These are phyloP conservation scores for Exophiala phaeomuriformis DNA, from an alignment of 2,329 filamentous ascomycete species.

Conservation along the genomic window DNA sequence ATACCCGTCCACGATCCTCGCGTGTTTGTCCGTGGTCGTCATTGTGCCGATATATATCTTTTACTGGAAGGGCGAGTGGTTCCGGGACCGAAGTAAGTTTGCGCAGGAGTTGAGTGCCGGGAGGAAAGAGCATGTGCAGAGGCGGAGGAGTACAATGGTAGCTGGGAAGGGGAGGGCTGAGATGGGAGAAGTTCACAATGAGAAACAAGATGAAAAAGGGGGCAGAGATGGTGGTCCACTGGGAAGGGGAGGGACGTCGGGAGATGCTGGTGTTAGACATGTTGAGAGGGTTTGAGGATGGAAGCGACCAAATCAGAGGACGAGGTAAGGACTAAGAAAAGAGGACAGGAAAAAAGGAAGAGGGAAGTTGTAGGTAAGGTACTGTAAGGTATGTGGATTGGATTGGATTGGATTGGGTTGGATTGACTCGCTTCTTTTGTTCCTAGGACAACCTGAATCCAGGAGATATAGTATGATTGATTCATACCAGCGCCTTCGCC, in stretches of 20 bases:
- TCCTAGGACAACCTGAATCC: too few relatives aligned
- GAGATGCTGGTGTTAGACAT: not conserved
- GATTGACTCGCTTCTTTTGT: too few relatives aligned
- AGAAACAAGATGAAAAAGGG: not conserved
- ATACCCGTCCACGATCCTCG: slow-evolving; percentile 52
- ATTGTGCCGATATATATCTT: slow-evolving; percentile 59
- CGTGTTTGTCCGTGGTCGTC: slow-evolving; percentile 53
- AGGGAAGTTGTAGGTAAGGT: too few relatives aligned
- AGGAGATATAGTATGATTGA: too few relatives aligned
- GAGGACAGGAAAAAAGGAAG: too few relatives aligned
- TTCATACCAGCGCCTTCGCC: too few relatives aligned
- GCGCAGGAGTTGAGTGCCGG: slow-evolving; percentile 53
- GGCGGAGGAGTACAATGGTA: slow-evolving; percentile 11
- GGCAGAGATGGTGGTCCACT: not conserved
- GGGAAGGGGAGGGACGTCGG: not conserved
- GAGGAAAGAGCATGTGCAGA: slow-evolving; percentile 27
- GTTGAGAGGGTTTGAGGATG: not conserved
- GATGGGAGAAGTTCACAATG: not conserved
- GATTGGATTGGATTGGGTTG: too few relatives aligned
- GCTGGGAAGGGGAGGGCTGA: not conserved
- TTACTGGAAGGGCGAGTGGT: slow-evolving; percentile 54
- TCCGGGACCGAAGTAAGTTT: slow-evolving; percentile 55
- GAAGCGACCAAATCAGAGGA: not conserved
- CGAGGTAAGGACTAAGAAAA: too few relatives aligned
- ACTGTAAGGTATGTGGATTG: too few relatives aligned